Base-by-base conservation (phyloP, 140 eudicot genomes). In the Cichorium intybus region DNA sequence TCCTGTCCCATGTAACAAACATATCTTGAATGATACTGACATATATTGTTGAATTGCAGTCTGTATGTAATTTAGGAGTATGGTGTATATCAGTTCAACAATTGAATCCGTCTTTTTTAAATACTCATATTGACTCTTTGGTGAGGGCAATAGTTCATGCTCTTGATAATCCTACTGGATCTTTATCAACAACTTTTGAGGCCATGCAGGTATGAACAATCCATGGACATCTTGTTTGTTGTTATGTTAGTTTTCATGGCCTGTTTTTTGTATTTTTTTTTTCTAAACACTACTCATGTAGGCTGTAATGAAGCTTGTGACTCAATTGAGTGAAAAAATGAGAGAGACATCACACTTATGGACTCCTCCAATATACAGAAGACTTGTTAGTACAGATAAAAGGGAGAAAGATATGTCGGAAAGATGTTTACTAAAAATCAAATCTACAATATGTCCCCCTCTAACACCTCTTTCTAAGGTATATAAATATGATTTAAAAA, bases 1-100 rank as follows among this genome's bases (percentile, higher is more conserved):
- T n/a, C n/a, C n/a, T n/a, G n/a, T n/a, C n/a, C n/a, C n/a, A n/a
- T n/a, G n/a, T n/a, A n/a, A n/a, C n/a, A n/a, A n/a, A n/a, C n/a
- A n/a, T n/a, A n/a, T n/a, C n/a, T n/a, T n/a, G 57, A 16, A 5
- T 15, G 39, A 10, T 52, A 23, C 59, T 54, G 12, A 63, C 37
- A 17, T 63, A 5, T 55, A 45, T 45, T 31, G 20, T 64, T 46
- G 11, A 3, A 29, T 61, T 70, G 54, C 81, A 91, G 97, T 72
- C 84, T 49, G 89, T 91, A 64, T 91, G 97, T 74, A 91, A 91
- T 81, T 74, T 87, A 74, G 96, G 89, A 9, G 96, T 87, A 33
- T 91, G 97, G 96, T 91, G 97, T 68, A 60, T 87, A 80, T 87
- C 97, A 11, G 82, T 91, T 48, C 97, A 91, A 69, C 97, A 91